These are phyloP conservation scores for Ballota nigra DNA, from an alignment of 257 asterid species.

Conservation along the genomic window DNA sequence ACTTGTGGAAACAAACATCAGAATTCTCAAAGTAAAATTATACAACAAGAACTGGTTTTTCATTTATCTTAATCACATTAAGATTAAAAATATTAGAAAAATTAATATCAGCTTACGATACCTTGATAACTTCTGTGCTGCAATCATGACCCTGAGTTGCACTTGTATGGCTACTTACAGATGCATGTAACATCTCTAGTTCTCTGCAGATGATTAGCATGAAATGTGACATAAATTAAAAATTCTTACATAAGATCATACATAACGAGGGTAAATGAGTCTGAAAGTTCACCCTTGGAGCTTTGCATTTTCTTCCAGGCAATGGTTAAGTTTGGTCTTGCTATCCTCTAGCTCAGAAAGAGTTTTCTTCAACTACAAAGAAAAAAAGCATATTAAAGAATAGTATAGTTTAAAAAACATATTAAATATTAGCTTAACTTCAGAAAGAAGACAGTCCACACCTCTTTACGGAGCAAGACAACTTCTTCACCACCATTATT, in stretches of 20 bases:
- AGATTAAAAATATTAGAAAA: neutral
- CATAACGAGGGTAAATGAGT: conserved; percentile 2
- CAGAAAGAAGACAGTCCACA: conserved; percentile 30
- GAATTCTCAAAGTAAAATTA: neutral
- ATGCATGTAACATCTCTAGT: conserved; percentile 48
- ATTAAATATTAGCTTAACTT: neutral
- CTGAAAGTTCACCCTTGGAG: conserved; percentile 52
- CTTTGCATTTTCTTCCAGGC: conserved; percentile 68
- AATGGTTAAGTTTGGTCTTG: conserved; percentile 52
- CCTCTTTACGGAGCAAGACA: conserved; percentile 57
- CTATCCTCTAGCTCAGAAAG: conserved; percentile 62
- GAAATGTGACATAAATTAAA: conserved; percentile 14
- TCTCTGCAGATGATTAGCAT: conserved; percentile 50
- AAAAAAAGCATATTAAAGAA: conserved; percentile 19
- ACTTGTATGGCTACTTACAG: conserved; percentile 30
- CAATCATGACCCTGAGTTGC: conserved; percentile 39
- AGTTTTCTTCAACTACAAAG: conserved; percentile 62
- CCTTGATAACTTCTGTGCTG: conserved; percentile 67
- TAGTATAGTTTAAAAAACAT: neutral
- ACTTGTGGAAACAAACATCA: neutral
- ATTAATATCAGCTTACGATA: conserved; percentile 22
- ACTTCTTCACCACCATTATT: conserved; percentile 32
- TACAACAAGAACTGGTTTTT: neutral
- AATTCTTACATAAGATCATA: conserved; percentile 2
- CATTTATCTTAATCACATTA: neutral